Percentiles rank a stretch among this genome's conserved stretches.
These are phyloP conservation scores for Trichothecium sympodiale DNA, from an alignment of 2,329 filamentous ascomycete genomes.

Conservation along the genomic window DNA sequence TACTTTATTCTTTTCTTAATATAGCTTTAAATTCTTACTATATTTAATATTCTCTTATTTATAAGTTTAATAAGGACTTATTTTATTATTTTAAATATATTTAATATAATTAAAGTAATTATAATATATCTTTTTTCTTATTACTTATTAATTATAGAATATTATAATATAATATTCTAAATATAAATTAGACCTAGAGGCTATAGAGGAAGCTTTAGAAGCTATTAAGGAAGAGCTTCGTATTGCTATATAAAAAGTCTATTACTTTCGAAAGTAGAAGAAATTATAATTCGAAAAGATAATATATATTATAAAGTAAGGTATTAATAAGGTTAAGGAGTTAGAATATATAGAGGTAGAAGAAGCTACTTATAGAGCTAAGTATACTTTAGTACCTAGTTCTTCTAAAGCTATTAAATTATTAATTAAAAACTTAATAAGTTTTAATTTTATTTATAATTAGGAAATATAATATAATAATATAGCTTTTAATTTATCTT, in stretches of 20 bases:
- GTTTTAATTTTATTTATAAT: too few species aligned
- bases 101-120: not conserved
- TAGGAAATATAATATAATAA: too few species aligned
- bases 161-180: not conserved
- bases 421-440: too few species aligned
- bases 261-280: constrained; percentile 1
- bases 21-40: not conserved
- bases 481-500: too few species aligned
- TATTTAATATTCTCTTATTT: too few species aligned
- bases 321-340: constrained; percentile 4
- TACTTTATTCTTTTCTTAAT: not conserved
- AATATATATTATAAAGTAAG: not conserved
- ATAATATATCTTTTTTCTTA: not conserved
- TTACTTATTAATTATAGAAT: not conserved
- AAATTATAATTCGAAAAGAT: constrained; percentile 4
- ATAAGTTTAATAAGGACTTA: not conserved
- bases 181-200: too few species aligned
- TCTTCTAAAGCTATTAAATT: too few species aligned
- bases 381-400: too few species aligned
- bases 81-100: not conserved
- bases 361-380: too few species aligned
- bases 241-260: not conserved
- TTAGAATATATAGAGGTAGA: constrained; percentile 5
- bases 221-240: not conserved
- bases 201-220: too few species aligned